phyloP scores from a whole-genome alignment of 2,329 filamentous ascomycete genomes.

The Dothideomycetes sp. region DNA sequence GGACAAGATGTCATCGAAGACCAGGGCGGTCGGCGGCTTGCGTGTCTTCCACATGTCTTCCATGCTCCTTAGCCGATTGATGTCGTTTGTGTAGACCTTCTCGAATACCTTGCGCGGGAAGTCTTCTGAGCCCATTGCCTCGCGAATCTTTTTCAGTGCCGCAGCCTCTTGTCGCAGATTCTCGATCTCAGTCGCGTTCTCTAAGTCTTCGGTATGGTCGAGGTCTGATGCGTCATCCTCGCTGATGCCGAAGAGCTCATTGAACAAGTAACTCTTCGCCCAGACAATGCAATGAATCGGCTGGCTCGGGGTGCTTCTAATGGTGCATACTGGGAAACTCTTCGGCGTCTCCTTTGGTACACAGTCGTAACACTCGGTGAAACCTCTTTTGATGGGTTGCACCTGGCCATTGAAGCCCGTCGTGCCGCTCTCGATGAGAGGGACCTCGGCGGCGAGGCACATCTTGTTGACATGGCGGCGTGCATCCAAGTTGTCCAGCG shows the following conservation, averaged over 20 bases:
- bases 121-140: conserved; percentile 64
- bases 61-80: conserved; percentile 71
- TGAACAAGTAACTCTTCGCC: conserved; percentile 93
- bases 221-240: conserved; percentile 74
- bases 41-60: conserved; percentile 94
- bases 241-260: conserved; percentile 84
- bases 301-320: conserved; percentile 89
- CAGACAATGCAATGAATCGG: conserved; percentile 98
- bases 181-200: conserved; percentile 80
- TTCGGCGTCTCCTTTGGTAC: conserved; percentile 82
- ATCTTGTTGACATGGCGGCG: conserved; percentile 93
- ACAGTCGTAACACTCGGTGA: conserved; percentile 95
- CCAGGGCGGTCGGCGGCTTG: conserved; percentile 59
- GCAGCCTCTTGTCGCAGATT: conserved; percentile 76
- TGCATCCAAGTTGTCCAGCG: conserved; percentile 89
- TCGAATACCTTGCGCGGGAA: conserved; percentile 78
- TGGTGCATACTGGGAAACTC: conserved; percentile 91
- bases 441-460: conserved; percentile 84
- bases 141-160: conserved; percentile 71
- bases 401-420: conserved; percentile 97
- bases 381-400: conserved; percentile 78
- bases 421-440: conserved; percentile 90
- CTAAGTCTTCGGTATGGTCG: conserved; percentile 67
- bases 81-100: conserved; percentile 83
- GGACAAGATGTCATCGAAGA: conserved; percentile 49